Percentiles rank a stretch among this genome's conserved stretches.
Conservation (phyloP, 108 stramenopile genomes). For the Fragilaria radians region DNA sequence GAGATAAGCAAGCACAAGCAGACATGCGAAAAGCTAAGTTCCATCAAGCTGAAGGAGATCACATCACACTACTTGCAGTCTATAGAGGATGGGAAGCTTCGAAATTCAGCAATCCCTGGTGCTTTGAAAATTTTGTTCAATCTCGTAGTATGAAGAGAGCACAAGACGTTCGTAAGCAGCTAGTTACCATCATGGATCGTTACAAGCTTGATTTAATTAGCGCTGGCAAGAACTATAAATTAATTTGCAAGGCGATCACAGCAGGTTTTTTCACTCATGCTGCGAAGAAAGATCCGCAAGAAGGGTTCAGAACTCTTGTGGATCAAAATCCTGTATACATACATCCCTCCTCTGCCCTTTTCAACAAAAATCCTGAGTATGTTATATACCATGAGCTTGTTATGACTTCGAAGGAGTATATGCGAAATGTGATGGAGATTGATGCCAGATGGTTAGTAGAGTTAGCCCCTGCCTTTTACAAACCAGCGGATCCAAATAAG, state of each 20-base stretch:
- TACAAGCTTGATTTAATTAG: slow-evolving; percentile 93
- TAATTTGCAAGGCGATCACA: slow-evolving; percentile 93
- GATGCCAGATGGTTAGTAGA: slow-evolving; percentile 98
- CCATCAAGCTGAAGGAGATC: slow-evolving; percentile 98
- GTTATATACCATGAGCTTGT: slow-evolving; percentile 98
- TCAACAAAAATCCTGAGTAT: slow-evolving; percentile 98
- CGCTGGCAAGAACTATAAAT: slow-evolving; percentile 95
- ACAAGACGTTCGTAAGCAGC: slow-evolving; percentile 98
- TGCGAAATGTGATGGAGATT: slow-evolving; percentile 97
- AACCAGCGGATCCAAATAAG: slow-evolving; percentile 91
- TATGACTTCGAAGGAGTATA: slow-evolving; percentile 98
- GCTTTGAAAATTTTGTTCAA: slow-evolving; percentile 98
- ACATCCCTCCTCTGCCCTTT: slow-evolving; percentile 94
- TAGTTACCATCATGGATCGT: slow-evolving; percentile 97
- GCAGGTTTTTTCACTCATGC: slow-evolving; percentile 98
- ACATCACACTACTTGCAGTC: slow-evolving; percentile 92
- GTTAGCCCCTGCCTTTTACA: slow-evolving; percentile 95
- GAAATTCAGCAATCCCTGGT: slow-evolving; percentile 95
- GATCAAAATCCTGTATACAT: slow-evolving; percentile 98
- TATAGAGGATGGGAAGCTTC: slow-evolving; percentile 96
- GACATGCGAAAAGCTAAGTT: slow-evolving; percentile 99
- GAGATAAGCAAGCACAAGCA: slow-evolving; percentile 97
- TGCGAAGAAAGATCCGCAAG: slow-evolving; percentile 98
- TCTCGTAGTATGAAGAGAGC: slow-evolving; percentile 95
- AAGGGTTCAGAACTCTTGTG: slow-evolving; percentile 96